phyloP scores from a whole-genome alignment of 495 filamentous ascomycete species.

The Ramalina intermedia region DNA sequence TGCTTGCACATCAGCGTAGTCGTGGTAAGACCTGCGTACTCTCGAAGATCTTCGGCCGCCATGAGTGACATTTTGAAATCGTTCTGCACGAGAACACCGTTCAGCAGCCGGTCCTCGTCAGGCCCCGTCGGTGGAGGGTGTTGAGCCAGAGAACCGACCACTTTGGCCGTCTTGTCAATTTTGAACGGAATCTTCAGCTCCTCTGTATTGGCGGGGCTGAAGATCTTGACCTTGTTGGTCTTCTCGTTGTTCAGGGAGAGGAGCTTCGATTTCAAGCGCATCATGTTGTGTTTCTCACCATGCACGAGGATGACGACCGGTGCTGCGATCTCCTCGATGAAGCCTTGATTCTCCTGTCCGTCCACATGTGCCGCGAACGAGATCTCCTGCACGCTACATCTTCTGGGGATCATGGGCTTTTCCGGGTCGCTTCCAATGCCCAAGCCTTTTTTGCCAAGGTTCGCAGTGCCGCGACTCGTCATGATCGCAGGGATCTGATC shows the following conservation, averaged over 20 bases:
- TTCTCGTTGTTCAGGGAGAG: slow-evolving; percentile 80
- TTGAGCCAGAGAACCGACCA: slow-evolving; percentile 83
- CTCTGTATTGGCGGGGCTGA: slow-evolving; percentile 84
- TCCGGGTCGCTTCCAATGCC: slow-evolving; percentile 48
- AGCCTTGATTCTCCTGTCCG: slow-evolving; percentile 85
- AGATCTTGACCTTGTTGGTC: slow-evolving; percentile 70
- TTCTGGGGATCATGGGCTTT: slow-evolving; percentile 80
- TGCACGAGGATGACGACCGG: slow-evolving; percentile 94
- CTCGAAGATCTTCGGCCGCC: slow-evolving; percentile 87
- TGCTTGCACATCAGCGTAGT: slow-evolving; percentile 88
- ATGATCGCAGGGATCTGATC: slow-evolving; percentile 87
- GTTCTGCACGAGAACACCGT: slow-evolving; percentile 86
- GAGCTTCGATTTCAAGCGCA: slow-evolving; percentile 83
- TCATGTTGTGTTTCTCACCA: slow-evolving; percentile 96
- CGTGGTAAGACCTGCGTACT: slow-evolving; percentile 89
- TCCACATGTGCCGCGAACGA: slow-evolving; percentile 96
- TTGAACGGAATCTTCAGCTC: slow-evolving; percentile 91
- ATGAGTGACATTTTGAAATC: slow-evolving; percentile 93
- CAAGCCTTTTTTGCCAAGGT: slow-evolving; percentile 36
- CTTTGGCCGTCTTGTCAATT: slow-evolving; percentile 89
- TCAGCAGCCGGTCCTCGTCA: slow-evolving; percentile 46
- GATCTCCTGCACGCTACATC: slow-evolving; percentile 83
- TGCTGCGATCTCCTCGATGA: slow-evolving; percentile 83
- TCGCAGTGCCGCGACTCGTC: slow-evolving; percentile 45
- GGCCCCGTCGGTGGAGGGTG: slow-evolving; percentile 47